Base-by-base conservation (phyloP, 768 basidiomycete species). In the Sporobolomyces pararoseus region DNA sequence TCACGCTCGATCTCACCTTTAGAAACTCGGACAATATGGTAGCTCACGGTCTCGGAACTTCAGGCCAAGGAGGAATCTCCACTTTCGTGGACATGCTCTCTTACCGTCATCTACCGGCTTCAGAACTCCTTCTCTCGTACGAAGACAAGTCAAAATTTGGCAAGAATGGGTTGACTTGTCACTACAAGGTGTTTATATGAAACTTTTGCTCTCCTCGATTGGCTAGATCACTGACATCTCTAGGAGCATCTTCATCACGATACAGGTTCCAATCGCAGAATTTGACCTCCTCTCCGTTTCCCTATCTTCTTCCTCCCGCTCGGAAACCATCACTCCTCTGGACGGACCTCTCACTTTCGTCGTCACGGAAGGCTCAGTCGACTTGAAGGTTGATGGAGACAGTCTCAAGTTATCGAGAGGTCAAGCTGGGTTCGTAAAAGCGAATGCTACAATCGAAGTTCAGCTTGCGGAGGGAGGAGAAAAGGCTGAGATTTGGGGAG, bases 31-130 rank as follows among this genome's bases (percentile, higher is more conserved):
- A 55, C 51, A 54, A 53, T 60, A 69, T 61, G 75, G 75, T 75
- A 44, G 72, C 71, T 16, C 75, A 75, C 49, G 75, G 75, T 1
- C 67, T 75, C 42, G 75, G 75, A 3, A 63, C 65, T 7, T 47
- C 51, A 3, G 69, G 71, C 32, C 68, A 70, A 42, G 75, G 75
- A 31, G 75, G 75, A 4, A 54, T 60, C 35, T 16, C 42, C 7
- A 75, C 75, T 0, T 75, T 75, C 25, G 75, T 73, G 54, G 69
- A 75, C 44, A 75, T 75, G 75, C 72, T 75, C 29, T 52, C 39
- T 19, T 75, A 73, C 63, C 75, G 75, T 2, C 75, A 75, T 37
- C 27, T 73, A n/a, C 75, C 75, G 0, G 61, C 75, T n/a, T 46
- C 49, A 21, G 49, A 75, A 57, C 69, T 75, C 29, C 34, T 70